Percentiles rank a stretch among this genome's conserved stretches.
These are phyloP conservation scores for Cerioporus squamosus DNA, from an alignment of 1,284 basidiomycete species.

Conservation along the genomic window DNA sequence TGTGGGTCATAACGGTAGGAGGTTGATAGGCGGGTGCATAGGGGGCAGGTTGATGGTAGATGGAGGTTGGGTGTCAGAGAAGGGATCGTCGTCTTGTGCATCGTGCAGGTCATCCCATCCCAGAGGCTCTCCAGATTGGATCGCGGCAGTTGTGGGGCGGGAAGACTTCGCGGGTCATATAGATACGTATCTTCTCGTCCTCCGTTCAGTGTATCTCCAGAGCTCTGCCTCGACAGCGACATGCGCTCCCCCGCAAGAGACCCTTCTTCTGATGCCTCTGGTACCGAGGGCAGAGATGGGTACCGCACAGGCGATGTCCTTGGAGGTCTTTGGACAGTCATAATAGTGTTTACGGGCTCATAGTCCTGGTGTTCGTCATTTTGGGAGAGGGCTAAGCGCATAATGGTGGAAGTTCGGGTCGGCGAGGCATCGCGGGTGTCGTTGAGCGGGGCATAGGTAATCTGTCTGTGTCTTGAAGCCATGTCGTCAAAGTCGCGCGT, in stretches of 20 bases:
- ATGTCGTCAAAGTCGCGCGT: slow-evolving; percentile 1
- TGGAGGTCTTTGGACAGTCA: slow-evolving; percentile 21
- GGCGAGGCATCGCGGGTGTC: slow-evolving; percentile 16
- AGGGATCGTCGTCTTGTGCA: slow-evolving; percentile 31
- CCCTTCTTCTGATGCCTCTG: slow-evolving; percentile 28
- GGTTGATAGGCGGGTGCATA: slow-evolving; percentile 5
- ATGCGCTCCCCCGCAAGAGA: slow-evolving; percentile 21
- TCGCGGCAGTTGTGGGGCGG: slow-evolving; percentile 28
- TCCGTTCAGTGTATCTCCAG: slow-evolving; percentile 25
- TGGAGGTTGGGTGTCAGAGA: slow-evolving; percentile 29
- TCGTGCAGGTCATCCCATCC: slow-evolving; percentile 29
- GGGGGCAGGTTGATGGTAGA: slow-evolving; percentile 19
- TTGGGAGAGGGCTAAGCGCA: slow-evolving; percentile 28
- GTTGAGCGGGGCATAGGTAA: slow-evolving; percentile 20
- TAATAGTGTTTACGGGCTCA: slow-evolving; percentile 19
- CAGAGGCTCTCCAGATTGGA: slow-evolving; percentile 40
- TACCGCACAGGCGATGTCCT: slow-evolving; percentile 24
- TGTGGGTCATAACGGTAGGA: slow-evolving; percentile 10
- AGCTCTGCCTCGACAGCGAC: slow-evolving; percentile 27
- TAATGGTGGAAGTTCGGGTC: slow-evolving; percentile 17
- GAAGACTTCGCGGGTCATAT: slow-evolving; percentile 2
- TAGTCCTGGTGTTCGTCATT: slow-evolving; percentile 18
- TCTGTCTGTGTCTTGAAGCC: slow-evolving; percentile 19
- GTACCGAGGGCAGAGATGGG: slow-evolving; percentile 27
- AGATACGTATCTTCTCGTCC: slow-evolving; percentile 10